A percentile compares a stretch with the other conserved stretches of the same genome.
These are phyloP conservation scores for Trichoderma harzianum DNA, from an alignment of 2,329 filamentous ascomycete species.

Conservation along the genomic window DNA sequence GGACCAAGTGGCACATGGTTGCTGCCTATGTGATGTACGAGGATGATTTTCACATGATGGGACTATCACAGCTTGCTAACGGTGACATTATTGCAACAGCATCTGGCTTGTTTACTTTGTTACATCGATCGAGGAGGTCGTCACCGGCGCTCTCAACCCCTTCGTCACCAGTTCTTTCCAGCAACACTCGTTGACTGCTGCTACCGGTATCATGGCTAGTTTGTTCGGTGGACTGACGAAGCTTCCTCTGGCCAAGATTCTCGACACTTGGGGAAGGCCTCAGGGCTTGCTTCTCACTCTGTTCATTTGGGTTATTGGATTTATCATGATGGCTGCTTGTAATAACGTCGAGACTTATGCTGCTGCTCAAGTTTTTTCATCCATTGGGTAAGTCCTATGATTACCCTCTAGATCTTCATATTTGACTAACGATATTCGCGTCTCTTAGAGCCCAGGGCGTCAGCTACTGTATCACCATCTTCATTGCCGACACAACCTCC, in stretches of 20 bases:
- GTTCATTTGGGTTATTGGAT: conserved; percentile 46
- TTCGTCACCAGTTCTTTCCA: conserved; percentile 51
- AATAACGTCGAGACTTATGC: conserved; percentile 58
- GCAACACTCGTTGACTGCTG: conserved; percentile 52
- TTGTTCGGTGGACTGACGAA: conserved; percentile 60
- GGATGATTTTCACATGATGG: neutral
- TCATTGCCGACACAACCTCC: conserved; percentile 65
- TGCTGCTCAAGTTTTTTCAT: conserved; percentile 64
- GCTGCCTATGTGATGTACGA: conserved; percentile 41
- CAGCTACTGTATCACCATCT: conserved; percentile 48
- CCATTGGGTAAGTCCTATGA: conserved; percentile 50
- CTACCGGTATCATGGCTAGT: conserved; percentile 51
- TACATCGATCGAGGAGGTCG: conserved; percentile 36
- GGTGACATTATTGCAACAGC: conserved; percentile 21
- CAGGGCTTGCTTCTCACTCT: conserved; percentile 58
- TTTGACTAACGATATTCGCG: neutral
- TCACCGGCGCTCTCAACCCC: conserved; percentile 40
- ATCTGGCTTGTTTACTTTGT: conserved; percentile 43
- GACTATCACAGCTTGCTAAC: neutral
- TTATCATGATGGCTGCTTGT: conserved; percentile 65
- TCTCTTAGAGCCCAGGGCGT: conserved; percentile 37
- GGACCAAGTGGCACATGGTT: conserved; percentile 41
- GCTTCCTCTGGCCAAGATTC: conserved; percentile 62
- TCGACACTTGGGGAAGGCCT: conserved; percentile 65
- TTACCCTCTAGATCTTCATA: neutral